phyloP scores from a whole-genome alignment of 108 stramenopile genomes.

The Skeletonema tropicum region DNA sequence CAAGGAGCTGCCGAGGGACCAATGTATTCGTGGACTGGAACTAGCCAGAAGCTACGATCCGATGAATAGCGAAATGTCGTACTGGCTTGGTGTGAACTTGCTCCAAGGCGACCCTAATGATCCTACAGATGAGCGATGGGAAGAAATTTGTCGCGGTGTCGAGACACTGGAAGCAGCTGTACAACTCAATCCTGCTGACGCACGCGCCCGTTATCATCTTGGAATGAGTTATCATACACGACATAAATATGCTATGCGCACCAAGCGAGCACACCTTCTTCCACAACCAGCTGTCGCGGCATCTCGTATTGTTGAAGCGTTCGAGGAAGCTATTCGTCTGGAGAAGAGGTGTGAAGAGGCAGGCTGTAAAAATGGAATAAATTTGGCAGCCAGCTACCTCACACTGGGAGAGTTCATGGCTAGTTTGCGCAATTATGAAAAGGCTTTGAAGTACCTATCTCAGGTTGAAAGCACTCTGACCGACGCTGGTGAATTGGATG shows the following conservation, averaged over 20 bases:
- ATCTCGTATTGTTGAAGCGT: conserved; percentile 26
- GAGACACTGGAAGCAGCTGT: conserved; percentile 28
- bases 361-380: conserved; percentile 44
- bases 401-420: conserved; percentile 46
- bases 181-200: conserved; percentile 44
- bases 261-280: conserved; percentile 39
- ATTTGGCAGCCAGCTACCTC: conserved; percentile 39
- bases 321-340: conserved; percentile 33
- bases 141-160: conserved; percentile 39
- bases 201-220: conserved; percentile 38
- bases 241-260: conserved; percentile 52
- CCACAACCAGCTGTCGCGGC: conserved; percentile 43
- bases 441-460: conserved; percentile 29
- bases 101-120: conserved; percentile 43
- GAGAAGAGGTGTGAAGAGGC: conserved; percentile 32
- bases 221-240: conserved; percentile 42
- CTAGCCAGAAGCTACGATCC: conserved; percentile 43
- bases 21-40: conserved; percentile 24
- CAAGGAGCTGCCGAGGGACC: conserved; percentile 21
- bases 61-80: conserved; percentile 42
- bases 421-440: conserved; percentile 35
- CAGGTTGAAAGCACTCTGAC: conserved; percentile 23
- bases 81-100: conserved; percentile 47
- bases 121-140: conserved; percentile 38
- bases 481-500: conserved; percentile 22